Evolutionary conservation across 1,284 basidiomycete genomes (phyloP), one percentile per base, ranked within the genome.

Genomic region (Sanghuangporus baumii): DNA sequence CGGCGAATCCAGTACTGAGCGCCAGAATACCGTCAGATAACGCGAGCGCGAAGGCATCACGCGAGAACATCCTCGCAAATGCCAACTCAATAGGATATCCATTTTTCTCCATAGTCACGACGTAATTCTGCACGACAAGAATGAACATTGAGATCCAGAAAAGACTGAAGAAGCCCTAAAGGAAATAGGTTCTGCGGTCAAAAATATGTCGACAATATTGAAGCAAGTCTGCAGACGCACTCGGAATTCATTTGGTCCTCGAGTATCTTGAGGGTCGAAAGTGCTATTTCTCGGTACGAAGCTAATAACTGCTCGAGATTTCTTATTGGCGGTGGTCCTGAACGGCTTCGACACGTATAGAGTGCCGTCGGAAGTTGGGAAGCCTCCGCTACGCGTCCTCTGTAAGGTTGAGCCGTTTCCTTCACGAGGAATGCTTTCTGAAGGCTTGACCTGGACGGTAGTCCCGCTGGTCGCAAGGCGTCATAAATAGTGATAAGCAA

Each of bases 111-210:
- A 93, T 87, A 67, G 89, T 86, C 54, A 83, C 81, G 51, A 95
- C 78, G 70, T 93, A 93, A 0, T 90, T 92, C 67, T 88, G 81
- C 38, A 94, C 71, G 23, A 88, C 85, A 68, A 93, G 87, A 55
- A 96, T 80, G 69, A 91, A 94, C 69, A 93, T 83, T 23, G 89
- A 93, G 71, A 88, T 84, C 86, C 95, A 97, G 76, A 97, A 97
- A 59, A 98, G 82, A 1, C 89, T 85, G 75, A 94, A 97, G 80
- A 97, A 97, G 0, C 95, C 95, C 86, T 89, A 69, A 37, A 58
- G 37, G 47, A 16, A 52, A 11, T 12, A 46, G 48, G n/a, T 16
- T 34, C 52, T 23, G 6, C 14, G n/a, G 18, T 51, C 50, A 51
- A 23, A 23, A 16, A 11, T 23, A 51, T 16, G 26, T 26, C 20